Evolutionary conservation across 768 basidiomycete genomes (phyloP), one percentile per base, ranked within the genome.

Genomic region (Rhizopogon roseolus): DNA sequence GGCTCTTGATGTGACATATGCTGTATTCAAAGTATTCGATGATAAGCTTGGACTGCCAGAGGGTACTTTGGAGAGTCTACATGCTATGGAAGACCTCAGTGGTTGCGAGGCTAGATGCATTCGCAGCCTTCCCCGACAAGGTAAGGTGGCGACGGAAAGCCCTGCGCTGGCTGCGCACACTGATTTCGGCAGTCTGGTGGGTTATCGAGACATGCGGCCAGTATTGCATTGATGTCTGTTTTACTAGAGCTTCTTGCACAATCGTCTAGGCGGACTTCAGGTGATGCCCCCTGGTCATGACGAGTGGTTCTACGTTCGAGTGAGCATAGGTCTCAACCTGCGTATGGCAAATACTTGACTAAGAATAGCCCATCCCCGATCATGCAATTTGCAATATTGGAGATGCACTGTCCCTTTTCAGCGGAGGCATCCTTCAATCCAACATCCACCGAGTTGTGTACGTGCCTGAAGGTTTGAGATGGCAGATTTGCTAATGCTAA

Each of bases 121-220:
- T 57, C 80, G 67, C 60, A 79, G 73, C 29, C 77, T 81, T 1
- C 75, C 74, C 1, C 69, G 63, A 52, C 65, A 67, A 4, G 59
- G 57, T 0, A 64, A 66, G 16, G 32, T 43, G 4, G 11, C 55
- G 7, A 64, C 64, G 6, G 68, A 73, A 6, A 74, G 66, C 43
- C 69, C 73, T n/a, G 71, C 73, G 0, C 63, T 86, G n/a, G 84
- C 84, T 17, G 79, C 81, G 1, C 87, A 88, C 62, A 86, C 85
- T 3, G 86, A 87, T 65, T 88, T 87, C 57, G 85, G 86, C n/a
- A 82, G 81, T n/a, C 63, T 87, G 53, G 84, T 85, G 58, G 62
- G 78, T 41, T 8, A 36, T 11, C n/a, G 52, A 19, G n/a, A 53
- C 5, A 27, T 50, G 38, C 2, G 6, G 17, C 10, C 10, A 38